Percentiles rank a stretch among this genome's conserved stretches.
Evolutionary conservation across 2,329 filamentous ascomycete genomes (phyloP).

Genomic region (Didymellaceae sp.): DNA sequence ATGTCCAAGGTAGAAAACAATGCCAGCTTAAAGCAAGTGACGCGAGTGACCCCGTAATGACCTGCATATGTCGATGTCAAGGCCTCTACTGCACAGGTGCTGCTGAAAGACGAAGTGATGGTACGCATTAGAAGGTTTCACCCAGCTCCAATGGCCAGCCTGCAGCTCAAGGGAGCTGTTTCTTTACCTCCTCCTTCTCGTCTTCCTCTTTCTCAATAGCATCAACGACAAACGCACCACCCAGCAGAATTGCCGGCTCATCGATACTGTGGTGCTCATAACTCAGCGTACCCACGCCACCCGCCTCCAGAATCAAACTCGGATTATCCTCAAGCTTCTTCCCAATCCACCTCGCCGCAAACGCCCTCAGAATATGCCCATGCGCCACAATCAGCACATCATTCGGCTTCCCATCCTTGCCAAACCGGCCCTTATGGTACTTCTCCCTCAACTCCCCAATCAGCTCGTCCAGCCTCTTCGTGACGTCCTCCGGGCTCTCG

Average conservation of each 20-base stretch:
- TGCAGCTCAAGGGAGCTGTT: background rate
- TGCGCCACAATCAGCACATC: conserved; percentile 86
- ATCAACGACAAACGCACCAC: conserved; percentile 59
- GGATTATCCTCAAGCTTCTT: conserved; percentile 77
- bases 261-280: conserved; percentile 59
- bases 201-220: conserved; percentile 52
- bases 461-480: conserved; percentile 73
- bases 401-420: conserved; percentile 53
- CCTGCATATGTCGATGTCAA: too few species aligned
- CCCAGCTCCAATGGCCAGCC: too few species aligned
- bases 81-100: background rate
- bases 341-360: conserved; percentile 85
- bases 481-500: conserved; percentile 78
- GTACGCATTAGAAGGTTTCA: too few species aligned
- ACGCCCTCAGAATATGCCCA: conserved; percentile 85
- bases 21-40: conserved; percentile 3
- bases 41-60: background rate
- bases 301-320: conserved; percentile 77
- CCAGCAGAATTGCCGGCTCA: conserved; percentile 59
- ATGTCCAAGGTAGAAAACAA: too few species aligned
- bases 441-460: conserved; percentile 74
- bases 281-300: conserved; percentile 59
- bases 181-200: conserved; percentile 19
- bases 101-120: too few species aligned
- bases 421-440: conserved; percentile 56